Evolutionary conservation across 192 early-diverging fungal species (phyloP).

Genomic region (Entrophospora sp.): DNA sequence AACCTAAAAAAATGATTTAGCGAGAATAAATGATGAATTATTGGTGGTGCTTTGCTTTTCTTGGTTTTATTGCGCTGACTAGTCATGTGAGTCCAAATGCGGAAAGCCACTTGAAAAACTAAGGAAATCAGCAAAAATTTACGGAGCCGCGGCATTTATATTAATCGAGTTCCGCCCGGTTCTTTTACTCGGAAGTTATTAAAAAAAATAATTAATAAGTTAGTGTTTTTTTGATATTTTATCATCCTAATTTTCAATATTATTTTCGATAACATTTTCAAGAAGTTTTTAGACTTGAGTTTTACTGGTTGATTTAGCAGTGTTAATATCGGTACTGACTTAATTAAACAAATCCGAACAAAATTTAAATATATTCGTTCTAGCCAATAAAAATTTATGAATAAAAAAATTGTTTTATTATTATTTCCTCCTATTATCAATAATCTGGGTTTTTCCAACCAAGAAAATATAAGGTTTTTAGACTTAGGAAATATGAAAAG

Average conservation of each 20-base stretch:
- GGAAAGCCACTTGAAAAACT: conserved; percentile 4
- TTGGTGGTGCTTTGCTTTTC: neutral
- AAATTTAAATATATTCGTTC: conserved; percentile 5
- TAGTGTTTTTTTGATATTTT: conserved; percentile 11
- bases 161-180: neutral
- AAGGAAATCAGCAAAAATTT: neutral
- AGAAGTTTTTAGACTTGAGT: neutral
- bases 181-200: neutral
- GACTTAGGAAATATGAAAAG: neutral
- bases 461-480: neutral
- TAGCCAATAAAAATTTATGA: neutral
- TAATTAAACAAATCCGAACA: neutral
- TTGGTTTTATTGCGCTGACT: neutral
- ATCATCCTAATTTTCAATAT: conserved; percentile 1
- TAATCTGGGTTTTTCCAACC: neutral
- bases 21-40: neutral
- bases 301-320: conserved; percentile 3
- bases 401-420: neutral
- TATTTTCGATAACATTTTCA: conserved; percentile 6
- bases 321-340: neutral
- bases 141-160: neutral
- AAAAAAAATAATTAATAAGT: conserved; percentile 2
- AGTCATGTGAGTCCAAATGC: conserved; percentile 5
- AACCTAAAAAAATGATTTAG: conserved; percentile 8
- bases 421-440: conserved; percentile 4